Evolutionary conservation across 176 grass and related monocot genomes (phyloP).

Genomic region (Rhynchospora breviuscula): DNA sequence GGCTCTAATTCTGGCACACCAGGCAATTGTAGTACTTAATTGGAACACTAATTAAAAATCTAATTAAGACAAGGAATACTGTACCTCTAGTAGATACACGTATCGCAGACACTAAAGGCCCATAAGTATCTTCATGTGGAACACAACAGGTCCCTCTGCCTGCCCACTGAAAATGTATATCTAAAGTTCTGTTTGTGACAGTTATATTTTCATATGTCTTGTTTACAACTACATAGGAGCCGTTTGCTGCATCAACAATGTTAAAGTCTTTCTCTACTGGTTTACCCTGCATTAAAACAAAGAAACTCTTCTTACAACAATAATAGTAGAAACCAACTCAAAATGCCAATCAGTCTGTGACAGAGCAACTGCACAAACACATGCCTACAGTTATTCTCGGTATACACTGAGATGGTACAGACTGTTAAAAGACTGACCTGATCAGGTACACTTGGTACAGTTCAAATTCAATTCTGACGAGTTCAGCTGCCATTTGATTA

Average conservation of each 20-base stretch:
- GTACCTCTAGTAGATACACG: constrained; percentile 22
- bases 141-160: constrained; percentile 34
- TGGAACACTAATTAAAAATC: not conserved
- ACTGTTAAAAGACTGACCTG: not conserved
- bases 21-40: not conserved
- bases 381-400: not conserved
- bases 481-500: not conserved
- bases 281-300: not conserved
- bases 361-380: not conserved
- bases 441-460: not conserved
- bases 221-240: constrained; percentile 10
- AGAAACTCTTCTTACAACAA: not conserved
- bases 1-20: not conserved
- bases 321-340: not conserved
- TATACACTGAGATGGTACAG: not conserved
- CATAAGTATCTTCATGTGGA: constrained; percentile 26
- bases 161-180: constrained; percentile 35
- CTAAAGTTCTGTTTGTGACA: constrained; percentile 14
- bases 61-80: not conserved
- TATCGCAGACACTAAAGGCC: constrained; percentile 36
- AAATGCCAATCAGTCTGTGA: not conserved
- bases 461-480: not conserved
- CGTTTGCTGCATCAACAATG: constrained; percentile 20
- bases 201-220: not conserved
- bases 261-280: constrained; percentile 12